These are phyloP conservation scores for Leccinum uliginosum DNA, from an alignment of 768 basidiomycete genomes.

Conservation along the genomic window DNA sequence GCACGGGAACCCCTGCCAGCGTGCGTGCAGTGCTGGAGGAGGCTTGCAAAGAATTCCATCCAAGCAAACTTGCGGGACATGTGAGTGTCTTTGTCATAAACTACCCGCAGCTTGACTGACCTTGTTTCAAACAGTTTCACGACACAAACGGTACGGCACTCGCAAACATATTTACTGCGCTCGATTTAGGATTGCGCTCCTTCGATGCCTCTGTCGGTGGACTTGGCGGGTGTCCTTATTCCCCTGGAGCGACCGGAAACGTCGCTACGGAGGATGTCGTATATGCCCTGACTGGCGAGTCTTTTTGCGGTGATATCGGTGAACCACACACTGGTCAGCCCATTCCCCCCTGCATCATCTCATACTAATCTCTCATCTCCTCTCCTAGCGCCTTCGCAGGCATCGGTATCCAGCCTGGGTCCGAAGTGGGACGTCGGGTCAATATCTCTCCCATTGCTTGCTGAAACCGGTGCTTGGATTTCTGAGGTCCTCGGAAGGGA, in stretches of 20 bases:
- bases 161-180: constrained; percentile 68
- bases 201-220: constrained; percentile 85
- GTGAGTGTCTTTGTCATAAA: constrained; percentile 35
- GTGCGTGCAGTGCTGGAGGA: constrained; percentile 67
- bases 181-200: constrained; percentile 71
- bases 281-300: constrained; percentile 68
- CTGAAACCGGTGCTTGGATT: constrained; percentile 82
- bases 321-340: constrained; percentile 20
- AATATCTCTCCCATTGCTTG: constrained; percentile 61
- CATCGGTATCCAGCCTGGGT: neutral
- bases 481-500: constrained; percentile 58
- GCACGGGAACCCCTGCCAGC: constrained; percentile 71
- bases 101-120: neutral
- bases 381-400: neutral
- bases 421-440: constrained; percentile 34
- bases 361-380: neutral
- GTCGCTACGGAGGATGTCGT: constrained; percentile 91
- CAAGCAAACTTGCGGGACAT: constrained; percentile 64
- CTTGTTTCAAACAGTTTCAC: constrained; percentile 56
- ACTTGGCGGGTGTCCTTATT: constrained; percentile 93
- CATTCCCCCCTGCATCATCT: too few species aligned
- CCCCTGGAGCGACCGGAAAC: constrained; percentile 93
- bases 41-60: constrained; percentile 56
- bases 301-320: constrained; percentile 50
- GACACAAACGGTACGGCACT: constrained; percentile 86